Evolutionary conservation across 768 basidiomycete genomes (phyloP).

Genomic region (Dacryopinax primogenitus): DNA sequence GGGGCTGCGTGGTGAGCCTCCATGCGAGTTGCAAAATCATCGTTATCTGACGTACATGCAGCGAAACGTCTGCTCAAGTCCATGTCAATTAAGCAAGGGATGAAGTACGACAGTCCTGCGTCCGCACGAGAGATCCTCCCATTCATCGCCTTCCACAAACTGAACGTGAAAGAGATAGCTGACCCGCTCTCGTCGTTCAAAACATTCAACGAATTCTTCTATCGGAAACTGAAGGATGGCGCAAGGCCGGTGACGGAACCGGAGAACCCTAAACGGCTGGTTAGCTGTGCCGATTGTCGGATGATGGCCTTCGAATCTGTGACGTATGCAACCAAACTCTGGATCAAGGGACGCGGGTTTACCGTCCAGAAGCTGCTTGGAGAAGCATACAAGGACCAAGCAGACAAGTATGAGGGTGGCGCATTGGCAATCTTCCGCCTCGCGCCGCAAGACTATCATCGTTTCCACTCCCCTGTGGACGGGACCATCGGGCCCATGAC

Average conservation of each 20-base stretch:
- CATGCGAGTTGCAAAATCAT: not conserved
- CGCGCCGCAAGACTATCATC: constrained; percentile 85
- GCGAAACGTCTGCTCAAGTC: constrained; percentile 77
- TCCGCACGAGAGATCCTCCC: constrained; percentile 71
- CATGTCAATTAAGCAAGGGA: constrained; percentile 82
- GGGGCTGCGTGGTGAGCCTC: constrained; percentile 56
- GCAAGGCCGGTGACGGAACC: constrained; percentile 65
- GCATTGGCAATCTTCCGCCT: constrained; percentile 80
- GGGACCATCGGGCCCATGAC: constrained; percentile 73
- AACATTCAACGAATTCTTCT: constrained; percentile 91
- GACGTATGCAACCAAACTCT: constrained; percentile 70
- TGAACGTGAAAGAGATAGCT: constrained; percentile 68
- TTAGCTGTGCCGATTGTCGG: constrained; percentile 92
- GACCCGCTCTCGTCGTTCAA: constrained; percentile 77
- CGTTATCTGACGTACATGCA: constrained; percentile 22
- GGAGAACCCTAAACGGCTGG: constrained; percentile 62
- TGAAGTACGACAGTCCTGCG: constrained; percentile 79
- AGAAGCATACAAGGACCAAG: constrained; percentile 55
- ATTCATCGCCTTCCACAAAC: constrained; percentile 82
- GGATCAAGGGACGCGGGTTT: constrained; percentile 97
- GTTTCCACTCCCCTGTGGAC: constrained; percentile 80
- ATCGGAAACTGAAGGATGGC: constrained; percentile 73
- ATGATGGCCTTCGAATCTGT: constrained; percentile 87
- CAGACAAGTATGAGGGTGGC: constrained; percentile 62
- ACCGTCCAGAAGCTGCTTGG: constrained; percentile 68